Evolutionary conservation across 2,329 filamentous ascomycete species (phyloP).

Genomic region (Claviceps capensis): DNA sequence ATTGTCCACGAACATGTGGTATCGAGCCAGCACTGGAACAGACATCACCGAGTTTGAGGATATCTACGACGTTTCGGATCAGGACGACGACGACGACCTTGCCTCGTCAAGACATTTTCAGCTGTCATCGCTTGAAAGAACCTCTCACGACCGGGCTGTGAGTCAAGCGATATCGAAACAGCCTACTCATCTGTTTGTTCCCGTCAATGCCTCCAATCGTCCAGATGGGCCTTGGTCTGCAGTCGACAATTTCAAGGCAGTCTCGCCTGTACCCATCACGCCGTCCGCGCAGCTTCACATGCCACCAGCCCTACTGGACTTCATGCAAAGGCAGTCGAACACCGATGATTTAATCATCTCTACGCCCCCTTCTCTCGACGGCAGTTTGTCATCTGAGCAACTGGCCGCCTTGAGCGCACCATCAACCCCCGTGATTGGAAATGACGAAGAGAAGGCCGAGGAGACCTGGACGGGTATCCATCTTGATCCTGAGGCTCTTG

Average conservation of each 20-base stretch:
- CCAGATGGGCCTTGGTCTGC: conserved; percentile 30
- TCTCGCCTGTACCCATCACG: conserved; percentile 47
- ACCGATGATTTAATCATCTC: conserved; percentile 60
- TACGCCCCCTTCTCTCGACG: conserved; percentile 78
- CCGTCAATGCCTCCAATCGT: conserved; percentile 20
- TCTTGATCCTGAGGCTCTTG: conserved; percentile 68
- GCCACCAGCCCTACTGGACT: conserved; percentile 59
- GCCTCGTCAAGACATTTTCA: conserved; percentile 10
- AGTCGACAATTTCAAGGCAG: conserved; percentile 30
- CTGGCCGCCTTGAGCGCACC: conserved; percentile 73
- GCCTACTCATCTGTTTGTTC: conserved; percentile 37
- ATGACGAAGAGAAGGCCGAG: conserved; percentile 38
- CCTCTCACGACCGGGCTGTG: conserved; percentile 21
- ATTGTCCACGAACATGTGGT: conserved; percentile 46
- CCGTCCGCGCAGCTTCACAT: conserved; percentile 58
- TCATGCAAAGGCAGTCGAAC: conserved; percentile 49
- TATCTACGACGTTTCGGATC: conserved; percentile 74
- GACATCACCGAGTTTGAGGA: conserved; percentile 69
- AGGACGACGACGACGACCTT: conserved; percentile 41
- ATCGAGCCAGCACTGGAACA: conserved; percentile 46
- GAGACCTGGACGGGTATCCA: conserved; percentile 59
- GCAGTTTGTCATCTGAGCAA: conserved; percentile 78
- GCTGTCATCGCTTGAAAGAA: conserved; percentile 23
- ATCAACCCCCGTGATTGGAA: conserved; percentile 61
- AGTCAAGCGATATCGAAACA: conserved; percentile 21